Conservation (phyloP, 306 rosid species). For the Quercus dentata region DNA sequence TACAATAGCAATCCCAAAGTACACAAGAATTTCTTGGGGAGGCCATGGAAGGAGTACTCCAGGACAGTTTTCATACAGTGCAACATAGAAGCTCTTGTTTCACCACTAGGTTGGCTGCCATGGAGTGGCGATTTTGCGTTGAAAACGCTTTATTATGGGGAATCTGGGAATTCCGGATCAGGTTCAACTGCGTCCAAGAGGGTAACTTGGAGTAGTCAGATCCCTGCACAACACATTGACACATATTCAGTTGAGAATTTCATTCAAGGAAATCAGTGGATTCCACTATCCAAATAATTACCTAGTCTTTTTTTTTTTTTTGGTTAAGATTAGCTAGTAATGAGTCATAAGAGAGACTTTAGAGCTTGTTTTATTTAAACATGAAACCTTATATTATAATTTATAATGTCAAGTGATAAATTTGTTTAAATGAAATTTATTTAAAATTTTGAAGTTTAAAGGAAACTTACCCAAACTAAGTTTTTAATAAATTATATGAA, state of each 20-base stretch:
- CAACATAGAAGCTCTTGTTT: slow-evolving; percentile 42
- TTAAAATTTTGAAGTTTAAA: too few relatives aligned
- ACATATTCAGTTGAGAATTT: slow-evolving; percentile 63
- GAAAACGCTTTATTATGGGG: slow-evolving; percentile 78
- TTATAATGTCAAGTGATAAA: too few relatives aligned
- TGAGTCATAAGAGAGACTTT: too few relatives aligned
- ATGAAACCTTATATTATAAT: too few relatives aligned
- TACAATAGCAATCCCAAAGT: slow-evolving; percentile 59
- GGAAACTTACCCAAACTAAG: too few relatives aligned
- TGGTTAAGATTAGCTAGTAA: too few relatives aligned
- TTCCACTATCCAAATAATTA: slow-evolving; percentile 32
- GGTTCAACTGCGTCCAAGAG: slow-evolving; percentile 49
- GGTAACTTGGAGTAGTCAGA: slow-evolving; percentile 59
- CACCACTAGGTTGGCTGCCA: slow-evolving; percentile 69
- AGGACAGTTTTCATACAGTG: slow-evolving; percentile 64
- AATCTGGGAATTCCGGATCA: slow-evolving; percentile 47
- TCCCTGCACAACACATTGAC: slow-evolving; percentile 48
- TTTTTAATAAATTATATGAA: too few relatives aligned
- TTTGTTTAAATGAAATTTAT: too few relatives aligned
- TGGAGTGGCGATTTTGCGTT: slow-evolving; percentile 66
- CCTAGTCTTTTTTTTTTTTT: neutral
- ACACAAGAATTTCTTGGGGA: slow-evolving; percentile 81
- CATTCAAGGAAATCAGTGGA: slow-evolving; percentile 85
- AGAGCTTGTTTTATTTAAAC: too few relatives aligned
- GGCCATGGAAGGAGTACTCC: slow-evolving; percentile 93